Conservation (phyloP, 768 basidiomycete species). For the Pleurotus giganteus region DNA sequence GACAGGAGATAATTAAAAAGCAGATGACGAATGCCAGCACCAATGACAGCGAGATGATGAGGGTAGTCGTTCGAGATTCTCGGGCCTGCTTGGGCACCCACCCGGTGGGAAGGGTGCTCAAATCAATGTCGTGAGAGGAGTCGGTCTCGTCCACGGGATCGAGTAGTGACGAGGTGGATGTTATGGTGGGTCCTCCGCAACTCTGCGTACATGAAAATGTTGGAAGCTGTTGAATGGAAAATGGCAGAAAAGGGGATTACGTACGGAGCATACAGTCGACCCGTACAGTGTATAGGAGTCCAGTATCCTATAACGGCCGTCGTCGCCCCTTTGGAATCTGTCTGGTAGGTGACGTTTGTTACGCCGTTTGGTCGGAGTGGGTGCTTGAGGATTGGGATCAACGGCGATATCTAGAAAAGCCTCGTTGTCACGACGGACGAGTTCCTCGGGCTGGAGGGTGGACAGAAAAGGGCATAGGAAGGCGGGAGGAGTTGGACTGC, state of each 20-base stretch:
- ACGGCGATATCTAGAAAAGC: constrained; percentile 9
- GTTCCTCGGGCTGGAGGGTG: constrained; percentile 16
- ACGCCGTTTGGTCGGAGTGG: constrained; percentile 14
- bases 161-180: constrained; percentile 24
- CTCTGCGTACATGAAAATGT: constrained; percentile 9
- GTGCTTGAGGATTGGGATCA: constrained; percentile 11
- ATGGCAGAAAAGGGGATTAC: constrained; percentile 19
- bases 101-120: constrained; percentile 48
- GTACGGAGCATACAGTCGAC: constrained; percentile 61
- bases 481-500: constrained; percentile 51
- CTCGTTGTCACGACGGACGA: background rate
- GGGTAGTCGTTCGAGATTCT: constrained; percentile 34
- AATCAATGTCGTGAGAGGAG: constrained; percentile 19
- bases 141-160: constrained; percentile 17
- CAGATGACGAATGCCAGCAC: constrained; percentile 61
- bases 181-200: constrained; percentile 26
- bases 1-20: constrained; percentile 56
- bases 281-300: constrained; percentile 63
- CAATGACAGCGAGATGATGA: constrained; percentile 58
- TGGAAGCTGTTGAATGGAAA: background rate
- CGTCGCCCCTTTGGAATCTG: constrained; percentile 48
- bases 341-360: constrained; percentile 41
- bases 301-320: constrained; percentile 58
- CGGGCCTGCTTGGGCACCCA: constrained; percentile 36
- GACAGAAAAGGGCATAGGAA: constrained; percentile 59